Percentiles rank a stretch among this genome's conserved stretches.
Conservation (phyloP, 345 rosid species). For the Schrenkiella parvula region DNA sequence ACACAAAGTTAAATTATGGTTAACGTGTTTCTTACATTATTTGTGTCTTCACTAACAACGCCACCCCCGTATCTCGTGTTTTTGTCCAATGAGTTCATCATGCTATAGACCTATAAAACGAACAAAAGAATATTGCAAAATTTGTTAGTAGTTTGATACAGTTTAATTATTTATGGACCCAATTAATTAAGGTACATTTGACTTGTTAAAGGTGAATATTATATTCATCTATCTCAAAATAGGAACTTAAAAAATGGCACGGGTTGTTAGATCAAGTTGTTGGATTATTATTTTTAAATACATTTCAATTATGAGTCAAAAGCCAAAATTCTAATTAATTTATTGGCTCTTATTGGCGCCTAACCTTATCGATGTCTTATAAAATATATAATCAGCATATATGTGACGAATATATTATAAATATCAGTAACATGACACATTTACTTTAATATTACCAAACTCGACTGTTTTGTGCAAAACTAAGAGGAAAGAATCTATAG, state of each 20-base stretch:
- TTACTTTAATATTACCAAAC: neutral
- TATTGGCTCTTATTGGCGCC: neutral
- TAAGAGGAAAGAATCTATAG: neutral
- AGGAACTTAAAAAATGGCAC: neutral
- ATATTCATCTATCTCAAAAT: neutral
- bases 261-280: neutral
- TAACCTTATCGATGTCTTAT: neutral
- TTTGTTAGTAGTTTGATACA: neutral
- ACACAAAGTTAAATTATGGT: neutral
- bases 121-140: neutral
- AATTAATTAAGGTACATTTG: slow-evolving; percentile 1
- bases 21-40: slow-evolving; percentile 4
- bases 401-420: neutral
- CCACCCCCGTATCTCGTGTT: neutral
- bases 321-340: neutral
- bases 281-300: neutral
- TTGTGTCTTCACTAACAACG: slow-evolving; percentile 8
- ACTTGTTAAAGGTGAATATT: slow-evolving; percentile 4
- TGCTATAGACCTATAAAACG: slow-evolving; percentile 15
- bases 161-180: neutral
- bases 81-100: slow-evolving; percentile 12
- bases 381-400: neutral
- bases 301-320: neutral
- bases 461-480: neutral
- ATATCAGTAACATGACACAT: neutral